Evolutionary conservation across 306 rosid species (phyloP).

Genomic region (Canavalia ensiformis): DNA sequence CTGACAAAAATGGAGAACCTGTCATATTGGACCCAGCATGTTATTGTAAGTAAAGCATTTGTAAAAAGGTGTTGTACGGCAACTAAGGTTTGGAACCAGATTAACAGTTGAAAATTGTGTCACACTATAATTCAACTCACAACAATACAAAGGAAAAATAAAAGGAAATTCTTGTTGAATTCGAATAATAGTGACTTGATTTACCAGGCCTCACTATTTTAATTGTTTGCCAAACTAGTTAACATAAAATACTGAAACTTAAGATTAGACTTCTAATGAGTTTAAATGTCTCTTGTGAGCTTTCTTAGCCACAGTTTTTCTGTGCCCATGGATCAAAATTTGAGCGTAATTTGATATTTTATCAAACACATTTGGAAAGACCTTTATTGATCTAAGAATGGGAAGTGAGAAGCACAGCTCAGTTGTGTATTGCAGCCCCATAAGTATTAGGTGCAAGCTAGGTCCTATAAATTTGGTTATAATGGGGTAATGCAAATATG

Average conservation of each 20-base stretch:
- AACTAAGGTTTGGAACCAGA: slow-evolving; percentile 6
- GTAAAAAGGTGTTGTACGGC: background rate
- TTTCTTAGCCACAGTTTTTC: background rate
- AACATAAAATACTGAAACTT: background rate
- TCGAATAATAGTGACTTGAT: background rate
- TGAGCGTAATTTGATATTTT: slow-evolving; percentile 20
- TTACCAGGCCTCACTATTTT: background rate
- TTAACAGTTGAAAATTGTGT: slow-evolving; percentile 21
- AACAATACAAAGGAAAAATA: slow-evolving; percentile 15
- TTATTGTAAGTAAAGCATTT: slow-evolving; percentile 77
- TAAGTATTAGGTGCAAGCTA: slow-evolving; percentile 4
- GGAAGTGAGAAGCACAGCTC: slow-evolving; percentile 2
- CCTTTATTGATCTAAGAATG: slow-evolving; percentile 18
- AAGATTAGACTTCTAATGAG: slow-evolving; percentile 22
- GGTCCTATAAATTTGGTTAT: slow-evolving; percentile 2
- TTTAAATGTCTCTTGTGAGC: background rate
- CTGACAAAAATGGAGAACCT: slow-evolving; percentile 87
- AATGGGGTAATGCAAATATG: background rate
- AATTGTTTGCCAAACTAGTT: slow-evolving; percentile 1
- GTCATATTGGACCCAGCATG: slow-evolving; percentile 95
- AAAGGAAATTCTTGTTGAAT: background rate
- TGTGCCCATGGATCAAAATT: background rate
- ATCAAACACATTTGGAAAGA: background rate
- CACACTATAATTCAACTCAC: background rate
- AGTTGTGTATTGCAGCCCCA: background rate